Evolutionary conservation across 148 eudicot species (phyloP).

Genomic region (Camellia lanceoleosa): DNA sequence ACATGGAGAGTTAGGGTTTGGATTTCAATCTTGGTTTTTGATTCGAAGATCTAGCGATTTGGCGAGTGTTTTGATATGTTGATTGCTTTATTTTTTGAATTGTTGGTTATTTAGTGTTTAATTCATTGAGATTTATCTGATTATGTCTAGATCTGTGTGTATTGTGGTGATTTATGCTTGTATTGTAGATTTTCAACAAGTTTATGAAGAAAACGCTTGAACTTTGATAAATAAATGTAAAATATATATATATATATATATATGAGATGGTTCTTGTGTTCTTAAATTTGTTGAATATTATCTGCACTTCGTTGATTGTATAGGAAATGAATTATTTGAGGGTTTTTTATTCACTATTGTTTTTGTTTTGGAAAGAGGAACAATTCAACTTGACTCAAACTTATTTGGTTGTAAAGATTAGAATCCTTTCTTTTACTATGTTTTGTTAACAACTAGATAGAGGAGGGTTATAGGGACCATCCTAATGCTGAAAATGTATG

Average conservation of each 20-base stretch:
- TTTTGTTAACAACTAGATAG: neutral
- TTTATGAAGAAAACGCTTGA: neutral
- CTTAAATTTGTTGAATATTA: neutral
- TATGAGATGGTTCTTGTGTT: neutral
- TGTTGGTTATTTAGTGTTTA: too few relatives aligned
- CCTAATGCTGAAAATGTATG: neutral
- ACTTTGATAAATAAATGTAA: neutral
- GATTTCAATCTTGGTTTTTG: neutral
- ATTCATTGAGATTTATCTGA: neutral
- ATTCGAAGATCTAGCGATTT: neutral
- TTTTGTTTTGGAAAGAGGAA: neutral
- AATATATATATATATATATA: too few relatives aligned
- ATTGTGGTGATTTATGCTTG: neutral
- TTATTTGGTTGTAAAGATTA: neutral
- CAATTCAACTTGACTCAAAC: neutral
- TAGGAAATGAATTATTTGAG: neutral
- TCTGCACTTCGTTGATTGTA: neutral
- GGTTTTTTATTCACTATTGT: neutral
- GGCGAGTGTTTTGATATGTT: neutral
- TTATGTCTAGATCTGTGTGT: slow-evolving; percentile 2
- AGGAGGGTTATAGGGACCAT: neutral
- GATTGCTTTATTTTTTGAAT: neutral
- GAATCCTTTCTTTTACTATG: neutral
- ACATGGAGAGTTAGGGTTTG: too few relatives aligned
- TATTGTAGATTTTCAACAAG: neutral